Evolutionary conservation across 192 early-diverging fungal species (phyloP).

Genomic region (Rhizophagus sp.): DNA sequence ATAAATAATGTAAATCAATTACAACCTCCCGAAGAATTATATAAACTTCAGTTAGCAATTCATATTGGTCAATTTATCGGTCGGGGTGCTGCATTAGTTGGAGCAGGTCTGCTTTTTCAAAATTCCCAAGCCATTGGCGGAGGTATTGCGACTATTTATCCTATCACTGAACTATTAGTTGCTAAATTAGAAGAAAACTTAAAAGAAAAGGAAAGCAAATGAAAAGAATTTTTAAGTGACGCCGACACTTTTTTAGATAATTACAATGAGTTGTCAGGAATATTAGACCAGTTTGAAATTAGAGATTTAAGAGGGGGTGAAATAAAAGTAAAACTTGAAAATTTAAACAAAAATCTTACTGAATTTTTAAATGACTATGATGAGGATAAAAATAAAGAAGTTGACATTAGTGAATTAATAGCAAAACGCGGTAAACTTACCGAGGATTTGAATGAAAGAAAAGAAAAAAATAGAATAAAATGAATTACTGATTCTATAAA

Average conservation of each 20-base stretch:
- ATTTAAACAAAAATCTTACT: not conserved
- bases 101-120: not conserved
- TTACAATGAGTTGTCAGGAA: slow-evolving; percentile 12
- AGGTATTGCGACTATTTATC: not conserved
- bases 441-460: slow-evolving; percentile 8
- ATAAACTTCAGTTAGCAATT: not conserved
- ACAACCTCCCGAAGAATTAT: not conserved
- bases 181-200: not conserved
- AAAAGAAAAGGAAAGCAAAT: not conserved
- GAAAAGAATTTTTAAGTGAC: slow-evolving; percentile 7
- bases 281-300: not conserved
- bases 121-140: not conserved
- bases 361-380: slow-evolving; percentile 11
- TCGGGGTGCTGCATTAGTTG: not conserved
- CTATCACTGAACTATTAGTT: not conserved
- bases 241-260: slow-evolving; percentile 10
- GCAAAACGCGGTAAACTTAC: not conserved
- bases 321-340: not conserved
- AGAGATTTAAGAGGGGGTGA: not conserved
- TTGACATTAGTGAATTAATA: not conserved
- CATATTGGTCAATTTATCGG: not conserved
- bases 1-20: not conserved
- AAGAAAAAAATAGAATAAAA: not conserved
- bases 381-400: not conserved
- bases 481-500: not conserved